Percentiles rank a stretch among this genome's conserved stretches.
phyloP scores from a whole-genome alignment of 2,329 filamentous ascomycete genomes.

The Penicillium sp. region DNA sequence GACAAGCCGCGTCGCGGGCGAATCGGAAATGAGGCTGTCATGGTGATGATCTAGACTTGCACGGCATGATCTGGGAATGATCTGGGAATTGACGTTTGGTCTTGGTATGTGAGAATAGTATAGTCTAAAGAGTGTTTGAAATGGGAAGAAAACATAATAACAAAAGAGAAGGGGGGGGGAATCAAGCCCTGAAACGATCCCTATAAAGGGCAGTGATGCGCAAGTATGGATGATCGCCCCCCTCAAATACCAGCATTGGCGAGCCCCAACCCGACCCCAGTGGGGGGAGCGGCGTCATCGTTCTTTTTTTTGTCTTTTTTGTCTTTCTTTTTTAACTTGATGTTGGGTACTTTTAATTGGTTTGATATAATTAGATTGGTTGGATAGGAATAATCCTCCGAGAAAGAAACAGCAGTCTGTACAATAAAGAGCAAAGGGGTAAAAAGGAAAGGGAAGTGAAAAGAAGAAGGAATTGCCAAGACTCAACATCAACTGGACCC shows the following conservation, averaged over 20 bases:
- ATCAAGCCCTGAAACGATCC: background rate
- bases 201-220: background rate
- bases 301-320: background rate
- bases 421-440: background rate
- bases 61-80: slow-evolving; percentile 7
- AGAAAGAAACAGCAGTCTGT: background rate
- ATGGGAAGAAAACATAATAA: background rate
- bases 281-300: slow-evolving; percentile 3
- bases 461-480: background rate
- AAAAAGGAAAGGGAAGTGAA: too few relatives aligned
- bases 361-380: background rate
- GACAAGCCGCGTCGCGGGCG: slow-evolving; percentile 26
- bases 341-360: background rate
- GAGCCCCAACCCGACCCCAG: background rate
- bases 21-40: slow-evolving; percentile 24
- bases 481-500: background rate
- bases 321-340: background rate
- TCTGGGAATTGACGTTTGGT: background rate
- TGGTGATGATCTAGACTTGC: slow-evolving; percentile 5
- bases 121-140: background rate
- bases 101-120: background rate
- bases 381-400: background rate
- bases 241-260: background rate
- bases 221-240: background rate
- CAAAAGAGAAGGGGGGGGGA: background rate